Evolutionary conservation across 148 eudicot genomes (phyloP), one percentile per base, ranked within the genome.

Genomic region (Cornus controversa): DNA sequence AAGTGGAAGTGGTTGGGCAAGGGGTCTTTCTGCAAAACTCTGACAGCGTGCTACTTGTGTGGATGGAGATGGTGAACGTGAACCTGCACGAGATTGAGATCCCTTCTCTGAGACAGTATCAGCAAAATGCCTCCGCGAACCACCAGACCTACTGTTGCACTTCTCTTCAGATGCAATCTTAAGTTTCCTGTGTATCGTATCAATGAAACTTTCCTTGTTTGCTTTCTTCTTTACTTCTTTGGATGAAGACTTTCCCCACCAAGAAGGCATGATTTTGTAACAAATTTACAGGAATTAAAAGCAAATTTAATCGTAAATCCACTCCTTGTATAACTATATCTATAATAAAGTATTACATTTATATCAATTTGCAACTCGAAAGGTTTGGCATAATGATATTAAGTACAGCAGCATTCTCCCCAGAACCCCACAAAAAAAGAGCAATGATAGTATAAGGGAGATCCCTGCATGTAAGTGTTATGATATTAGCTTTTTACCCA

Each of bases 231-330:
- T 84, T 65, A 64, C 67, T 25, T 84, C 87, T 78, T 87, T 82
- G 66, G 90, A 83, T 29, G 86, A 80, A 65, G 90, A 84, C 66
- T 84, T 87, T 31, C 75, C 79, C 87, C 90, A 84, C 87, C 85
- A 84, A 31, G 82, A 58, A 70, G 84, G 75, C 90, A 87, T 87
- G 82, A 10, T 78, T 74, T 67, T 42, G 66, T 20, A 45, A 74
- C 67, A 75, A 40, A n/a, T 1, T 16, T 75, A 66, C 47, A 64
- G 37, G 8, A 75, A 75, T 10, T 16, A 28, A 10, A 47, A 42
- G 10, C 37, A 34, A 22, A 75, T 64, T 23, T 37, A 62, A 66
- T 28, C 20, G 22, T 36, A 66, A 18, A 65, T 10, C 57, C 45
- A 65, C 18, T 66, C 37, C 42, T 20, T 20, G 20, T 75, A 45